Evolutionary conservation across 78 protist genomes (phyloP).

Genomic region (slime mould (Dictyostelium discoideum)): DNA sequence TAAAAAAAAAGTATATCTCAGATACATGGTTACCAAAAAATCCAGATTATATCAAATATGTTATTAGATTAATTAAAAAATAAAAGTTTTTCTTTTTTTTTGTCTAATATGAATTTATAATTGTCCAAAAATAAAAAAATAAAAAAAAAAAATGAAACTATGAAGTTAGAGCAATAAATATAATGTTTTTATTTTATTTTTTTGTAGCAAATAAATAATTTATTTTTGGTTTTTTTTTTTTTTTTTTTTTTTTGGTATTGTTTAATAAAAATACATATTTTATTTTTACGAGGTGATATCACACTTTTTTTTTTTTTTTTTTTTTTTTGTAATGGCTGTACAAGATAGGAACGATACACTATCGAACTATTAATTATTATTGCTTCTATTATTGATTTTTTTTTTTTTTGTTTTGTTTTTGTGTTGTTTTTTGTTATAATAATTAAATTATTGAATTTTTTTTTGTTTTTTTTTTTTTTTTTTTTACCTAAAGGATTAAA

Average conservation of each 20-base stretch:
- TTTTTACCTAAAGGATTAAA: conserved; percentile 33
- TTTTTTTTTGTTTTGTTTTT: not conserved
- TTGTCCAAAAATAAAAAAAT: too few relatives aligned
- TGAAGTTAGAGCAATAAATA: not conserved
- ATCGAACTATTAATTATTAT: conserved; percentile 11
- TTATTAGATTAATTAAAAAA: not conserved
- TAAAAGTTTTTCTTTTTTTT: not conserved
- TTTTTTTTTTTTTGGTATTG: not conserved
- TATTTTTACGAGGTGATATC: not conserved
- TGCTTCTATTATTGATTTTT: not conserved
- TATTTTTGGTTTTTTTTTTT: not conserved
- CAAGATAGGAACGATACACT: conserved; percentile 10
- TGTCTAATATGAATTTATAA: not conserved
- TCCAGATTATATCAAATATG: not conserved
- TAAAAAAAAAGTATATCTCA: not conserved
- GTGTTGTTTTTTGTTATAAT: not conserved
- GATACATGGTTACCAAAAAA: not conserved
- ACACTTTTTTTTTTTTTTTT: not conserved
- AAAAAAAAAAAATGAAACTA: too few relatives aligned
- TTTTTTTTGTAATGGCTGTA: not conserved
- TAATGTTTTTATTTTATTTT: not conserved
- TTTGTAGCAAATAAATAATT: not conserved
- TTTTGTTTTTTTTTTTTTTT: not conserved
- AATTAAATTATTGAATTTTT: not conserved
- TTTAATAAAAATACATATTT: not conserved